Conservation (phyloP, 192 early-diverging fungal genomes). For the Tieghemiomyces parasiticus region DNA sequence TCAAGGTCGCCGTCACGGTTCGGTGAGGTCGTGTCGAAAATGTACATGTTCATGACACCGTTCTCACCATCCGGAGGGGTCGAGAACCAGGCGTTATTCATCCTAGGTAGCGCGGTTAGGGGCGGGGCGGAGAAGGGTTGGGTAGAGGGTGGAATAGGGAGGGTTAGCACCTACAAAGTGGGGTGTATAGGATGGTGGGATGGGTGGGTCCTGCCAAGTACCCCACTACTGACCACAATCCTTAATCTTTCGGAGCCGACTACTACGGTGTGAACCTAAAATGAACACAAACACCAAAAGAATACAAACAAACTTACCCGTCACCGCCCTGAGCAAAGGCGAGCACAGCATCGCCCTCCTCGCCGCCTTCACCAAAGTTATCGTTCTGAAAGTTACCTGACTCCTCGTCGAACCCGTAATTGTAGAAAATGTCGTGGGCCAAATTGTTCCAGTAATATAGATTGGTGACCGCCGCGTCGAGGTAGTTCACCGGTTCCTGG, state of each 20-base stretch:
- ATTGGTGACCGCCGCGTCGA: constrained; percentile 32
- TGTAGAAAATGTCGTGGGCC: constrained; percentile 31
- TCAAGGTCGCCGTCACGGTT: constrained; percentile 38
- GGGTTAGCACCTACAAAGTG: too few relatives aligned
- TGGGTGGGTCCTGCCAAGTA: too few relatives aligned
- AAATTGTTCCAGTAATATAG: constrained; percentile 38
- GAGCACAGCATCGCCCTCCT: constrained; percentile 27
- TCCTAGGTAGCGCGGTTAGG: too few relatives aligned
- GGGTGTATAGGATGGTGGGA: too few relatives aligned
- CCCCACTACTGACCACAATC: too few relatives aligned
- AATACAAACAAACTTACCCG: constrained; percentile 10
- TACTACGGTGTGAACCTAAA: too few relatives aligned
- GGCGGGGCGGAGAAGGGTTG: too few relatives aligned
- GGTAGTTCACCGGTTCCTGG: constrained; percentile 20
- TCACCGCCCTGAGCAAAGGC: constrained; percentile 30
- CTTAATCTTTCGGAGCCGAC: too few relatives aligned
- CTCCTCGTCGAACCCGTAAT: constrained; percentile 32
- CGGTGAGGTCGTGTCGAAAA: constrained; percentile 28
- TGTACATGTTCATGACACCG: constrained; percentile 35
- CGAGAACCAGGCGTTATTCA: constrained; percentile 49
- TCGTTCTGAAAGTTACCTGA: constrained; percentile 37
- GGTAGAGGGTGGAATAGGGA: too few relatives aligned
- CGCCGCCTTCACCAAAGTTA: constrained; percentile 33
- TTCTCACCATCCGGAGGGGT: constrained; percentile 37
- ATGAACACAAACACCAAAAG: too few relatives aligned